Conservation (phyloP, 148 eudicot species). For the Chenopodium suecicum region DNA sequence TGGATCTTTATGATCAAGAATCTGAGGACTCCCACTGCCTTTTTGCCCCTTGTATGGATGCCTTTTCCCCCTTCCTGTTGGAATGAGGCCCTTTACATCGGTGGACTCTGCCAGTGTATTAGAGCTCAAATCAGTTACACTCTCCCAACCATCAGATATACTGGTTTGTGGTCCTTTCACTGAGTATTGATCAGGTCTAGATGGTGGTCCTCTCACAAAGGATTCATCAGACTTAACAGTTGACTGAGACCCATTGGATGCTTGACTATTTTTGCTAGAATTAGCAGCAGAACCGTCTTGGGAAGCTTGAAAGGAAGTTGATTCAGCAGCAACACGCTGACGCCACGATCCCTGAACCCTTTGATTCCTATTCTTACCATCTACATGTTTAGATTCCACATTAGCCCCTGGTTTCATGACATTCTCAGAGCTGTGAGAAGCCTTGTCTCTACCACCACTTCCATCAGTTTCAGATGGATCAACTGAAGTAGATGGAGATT, state of each 20-base stretch:
- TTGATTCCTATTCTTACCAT: slow-evolving; percentile 42
- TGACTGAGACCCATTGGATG: slow-evolving; percentile 27
- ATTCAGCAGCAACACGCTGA: slow-evolving; percentile 54
- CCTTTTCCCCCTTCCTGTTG: slow-evolving; percentile 51
- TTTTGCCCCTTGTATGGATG: slow-evolving; percentile 48
- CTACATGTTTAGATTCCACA: slow-evolving; percentile 39
- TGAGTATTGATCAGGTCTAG: slow-evolving; percentile 27
- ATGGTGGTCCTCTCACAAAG: slow-evolving; percentile 22
- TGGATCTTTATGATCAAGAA: slow-evolving; percentile 37
- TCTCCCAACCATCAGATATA: slow-evolving; percentile 48
- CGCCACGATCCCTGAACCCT: slow-evolving; percentile 65
- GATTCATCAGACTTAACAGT: slow-evolving; percentile 27
- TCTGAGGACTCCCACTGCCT: slow-evolving; percentile 32
- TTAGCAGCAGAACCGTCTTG: slow-evolving; percentile 35
- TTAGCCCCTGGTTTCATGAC: slow-evolving; percentile 26
- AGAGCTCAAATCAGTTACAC: slow-evolving; percentile 31
- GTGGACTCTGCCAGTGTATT: slow-evolving; percentile 21
- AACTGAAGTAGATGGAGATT: slow-evolving; percentile 30
- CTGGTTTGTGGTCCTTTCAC: slow-evolving; percentile 28
- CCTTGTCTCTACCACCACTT: slow-evolving; percentile 33
- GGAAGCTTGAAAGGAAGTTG: slow-evolving; percentile 29
- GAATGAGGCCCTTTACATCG: slow-evolving; percentile 41
- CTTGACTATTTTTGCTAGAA: slow-evolving; percentile 35
- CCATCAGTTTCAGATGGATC: slow-evolving; percentile 38
- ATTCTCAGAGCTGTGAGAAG: slow-evolving; percentile 36